phyloP scores from a whole-genome alignment of 805 yeast genomes.

The Brettanomyces naardenensis region DNA sequence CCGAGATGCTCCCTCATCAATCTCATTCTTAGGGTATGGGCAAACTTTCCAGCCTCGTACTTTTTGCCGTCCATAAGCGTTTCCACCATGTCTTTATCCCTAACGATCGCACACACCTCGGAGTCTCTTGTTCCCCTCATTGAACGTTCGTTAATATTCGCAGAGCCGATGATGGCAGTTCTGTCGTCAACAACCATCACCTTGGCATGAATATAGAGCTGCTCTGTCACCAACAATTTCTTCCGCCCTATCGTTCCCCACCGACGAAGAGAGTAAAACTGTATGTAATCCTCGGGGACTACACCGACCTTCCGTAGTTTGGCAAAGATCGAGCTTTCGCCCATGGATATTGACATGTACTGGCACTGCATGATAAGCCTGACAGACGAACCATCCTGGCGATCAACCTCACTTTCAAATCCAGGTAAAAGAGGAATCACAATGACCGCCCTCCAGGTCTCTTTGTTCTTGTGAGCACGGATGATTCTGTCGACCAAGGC shows the following conservation, averaged over 20 bases:
- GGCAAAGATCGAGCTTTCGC: slow-evolving; percentile 80
- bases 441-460: slow-evolving; percentile 83
- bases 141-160: slow-evolving; percentile 93
- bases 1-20: slow-evolving; percentile 97
- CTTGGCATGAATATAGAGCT: slow-evolving; percentile 89
- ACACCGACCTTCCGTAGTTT: slow-evolving; percentile 73
- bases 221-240: slow-evolving; percentile 75
- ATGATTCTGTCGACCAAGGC: slow-evolving; percentile 96
- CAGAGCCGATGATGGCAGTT: slow-evolving; percentile 91
- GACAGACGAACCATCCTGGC: slow-evolving; percentile 90
- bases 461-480: slow-evolving; percentile 71
- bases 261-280: slow-evolving; percentile 83
- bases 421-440: slow-evolving; percentile 98
- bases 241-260: slow-evolving; percentile 90
- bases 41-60: slow-evolving; percentile 76
- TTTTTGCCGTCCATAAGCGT: slow-evolving; percentile 76
- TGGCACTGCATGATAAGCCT: slow-evolving; percentile 96
- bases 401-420: slow-evolving; percentile 86
- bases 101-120: slow-evolving; percentile 81
- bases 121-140: slow-evolving; percentile 93
- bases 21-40: slow-evolving; percentile 81
- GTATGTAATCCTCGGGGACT: slow-evolving; percentile 84
- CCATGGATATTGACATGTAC: slow-evolving; percentile 87
- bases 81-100: slow-evolving; percentile 71
- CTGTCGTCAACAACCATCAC: slow-evolving; percentile 89